Conservation (phyloP, 495 filamentous ascomycete species). For the Penicillium riverlandense region DNA sequence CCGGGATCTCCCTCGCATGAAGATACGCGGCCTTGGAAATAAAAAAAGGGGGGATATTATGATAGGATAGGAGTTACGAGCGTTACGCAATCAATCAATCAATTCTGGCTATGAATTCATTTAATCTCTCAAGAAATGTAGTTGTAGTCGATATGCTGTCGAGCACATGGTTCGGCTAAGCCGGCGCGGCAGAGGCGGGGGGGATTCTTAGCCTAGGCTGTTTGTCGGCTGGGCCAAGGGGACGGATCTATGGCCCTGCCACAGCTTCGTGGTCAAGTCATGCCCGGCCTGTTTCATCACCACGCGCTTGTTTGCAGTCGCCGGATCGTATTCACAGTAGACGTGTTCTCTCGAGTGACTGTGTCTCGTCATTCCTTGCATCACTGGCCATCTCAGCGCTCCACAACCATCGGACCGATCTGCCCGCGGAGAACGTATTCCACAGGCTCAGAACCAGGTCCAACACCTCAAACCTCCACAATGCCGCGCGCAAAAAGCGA, state of each 20-base stretch:
- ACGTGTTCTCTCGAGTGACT: no score
- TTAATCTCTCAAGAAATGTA: not conserved
- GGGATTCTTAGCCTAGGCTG: conserved; percentile 16
- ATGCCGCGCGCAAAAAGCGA: conserved; percentile 14
- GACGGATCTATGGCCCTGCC: conserved; percentile 5
- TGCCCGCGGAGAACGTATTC: conserved; percentile 1
- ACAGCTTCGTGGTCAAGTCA: conserved; percentile 1
- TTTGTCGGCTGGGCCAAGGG: not conserved
- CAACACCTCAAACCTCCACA: conserved; percentile 1
- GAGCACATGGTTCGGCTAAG: conserved; percentile 16
- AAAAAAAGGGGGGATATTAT: conserved; percentile 25
- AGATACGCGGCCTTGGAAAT: conserved; percentile 27
- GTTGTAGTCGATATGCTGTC: not conserved
- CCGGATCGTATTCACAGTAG: not conserved
- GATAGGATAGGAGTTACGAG: conserved; percentile 27
- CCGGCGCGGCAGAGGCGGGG: conserved; percentile 8
- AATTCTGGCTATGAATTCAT: conserved; percentile 3
- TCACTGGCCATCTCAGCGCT: no score
- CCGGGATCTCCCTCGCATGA: conserved; percentile 18
- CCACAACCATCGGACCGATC: no score
- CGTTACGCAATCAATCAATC: conserved; percentile 17
- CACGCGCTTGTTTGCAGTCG: not conserved
- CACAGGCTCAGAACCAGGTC: not conserved
- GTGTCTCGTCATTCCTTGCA: no score
- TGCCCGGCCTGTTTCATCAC: conserved; percentile 6